Base-by-base conservation (phyloP, 2,329 filamentous ascomycete genomes). In the Phaeosphaeriaceae sp. region DNA sequence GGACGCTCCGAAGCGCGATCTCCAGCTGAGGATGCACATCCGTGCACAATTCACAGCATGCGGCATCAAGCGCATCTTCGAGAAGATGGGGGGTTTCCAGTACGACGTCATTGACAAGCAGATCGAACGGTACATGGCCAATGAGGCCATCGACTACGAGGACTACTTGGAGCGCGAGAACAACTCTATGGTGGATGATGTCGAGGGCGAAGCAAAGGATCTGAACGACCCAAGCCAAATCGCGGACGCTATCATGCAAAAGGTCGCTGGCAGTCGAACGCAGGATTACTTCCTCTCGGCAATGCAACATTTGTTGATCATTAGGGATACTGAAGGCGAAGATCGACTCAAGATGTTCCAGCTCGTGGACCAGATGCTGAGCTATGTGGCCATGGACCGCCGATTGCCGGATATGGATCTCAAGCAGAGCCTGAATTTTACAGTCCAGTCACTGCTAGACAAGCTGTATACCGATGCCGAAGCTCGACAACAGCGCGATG, bases 91-190 rank as follows among this genome's bases (percentile, higher is more conserved):
- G 78, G 91, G 88, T 45, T 98, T 99, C 82, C 93, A 98, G 78
- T 99, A 98, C 81, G 95, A 99, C 70, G 87, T 96, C 70, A 95
- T 99, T 68, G 94, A 98, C 84, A 98, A 97, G 84, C 95, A 99
- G 81, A 91, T 98, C 71, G 94, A 97, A 76, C 89, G 89, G 53
- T 99, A 95, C 82, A 88, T 92, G 57, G 89, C 90, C 62, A 97
- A 98, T 75, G 94, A 98, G 79, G 93, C 92, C 54, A 96, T 98
- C 76, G 95, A 99, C 81, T 98, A 98, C 76, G 95, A 99, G 81
- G 95, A 98, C 76, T 90, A 97, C 79, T 87, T 98, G 48, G 94
- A 98, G 78, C 86, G 89, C 61, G 95, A 98, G 79, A 91, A 90
- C 69, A 94, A 88, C 75, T 96, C 92, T 76, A 91, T 96, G 79